phyloP scores from a whole-genome alignment of 257 asterid species.

The Solanum commersonii region DNA sequence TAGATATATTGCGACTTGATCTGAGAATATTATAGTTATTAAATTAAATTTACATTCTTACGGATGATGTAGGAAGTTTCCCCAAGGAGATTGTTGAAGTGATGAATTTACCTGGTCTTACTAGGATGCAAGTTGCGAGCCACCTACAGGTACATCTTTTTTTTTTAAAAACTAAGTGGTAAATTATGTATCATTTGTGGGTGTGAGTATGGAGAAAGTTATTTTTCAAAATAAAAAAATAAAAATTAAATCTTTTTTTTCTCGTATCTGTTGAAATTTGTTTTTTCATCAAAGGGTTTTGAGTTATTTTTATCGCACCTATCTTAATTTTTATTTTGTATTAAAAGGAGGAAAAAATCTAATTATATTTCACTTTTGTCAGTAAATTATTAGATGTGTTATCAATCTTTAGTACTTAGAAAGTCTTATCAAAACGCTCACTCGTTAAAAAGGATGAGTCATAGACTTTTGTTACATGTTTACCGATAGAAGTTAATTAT shows the following conservation, averaged over 20 bases:
- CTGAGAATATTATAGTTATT: too few relatives aligned
- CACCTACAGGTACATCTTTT: conserved; percentile 12
- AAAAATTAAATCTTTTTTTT: too few relatives aligned
- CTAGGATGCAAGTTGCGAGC: conserved; percentile 28
- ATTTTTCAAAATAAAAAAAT: background rate
- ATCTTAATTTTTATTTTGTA: background rate
- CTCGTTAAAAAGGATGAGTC: background rate
- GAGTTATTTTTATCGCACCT: background rate
- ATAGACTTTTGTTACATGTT: background rate
- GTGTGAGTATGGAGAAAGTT: background rate
- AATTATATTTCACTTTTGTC: background rate
- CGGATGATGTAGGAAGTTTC: too few relatives aligned
- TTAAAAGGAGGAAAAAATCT: background rate
- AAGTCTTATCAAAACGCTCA: background rate
- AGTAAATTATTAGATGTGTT: background rate
- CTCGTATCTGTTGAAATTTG: background rate
- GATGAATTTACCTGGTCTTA: too few relatives aligned
- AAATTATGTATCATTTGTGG: background rate
- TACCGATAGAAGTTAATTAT: background rate
- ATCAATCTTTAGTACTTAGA: background rate
- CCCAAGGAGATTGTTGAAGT: too few relatives aligned
- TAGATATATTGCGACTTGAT: background rate
- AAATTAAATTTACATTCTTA: too few relatives aligned
- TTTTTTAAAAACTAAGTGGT: background rate
- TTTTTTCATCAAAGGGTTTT: background rate